Percentiles rank a stretch among this genome's conserved stretches.
These are phyloP conservation scores for Coemansia sp. DNA, from an alignment of 192 early-diverging fungal genomes.

Conservation along the genomic window DNA sequence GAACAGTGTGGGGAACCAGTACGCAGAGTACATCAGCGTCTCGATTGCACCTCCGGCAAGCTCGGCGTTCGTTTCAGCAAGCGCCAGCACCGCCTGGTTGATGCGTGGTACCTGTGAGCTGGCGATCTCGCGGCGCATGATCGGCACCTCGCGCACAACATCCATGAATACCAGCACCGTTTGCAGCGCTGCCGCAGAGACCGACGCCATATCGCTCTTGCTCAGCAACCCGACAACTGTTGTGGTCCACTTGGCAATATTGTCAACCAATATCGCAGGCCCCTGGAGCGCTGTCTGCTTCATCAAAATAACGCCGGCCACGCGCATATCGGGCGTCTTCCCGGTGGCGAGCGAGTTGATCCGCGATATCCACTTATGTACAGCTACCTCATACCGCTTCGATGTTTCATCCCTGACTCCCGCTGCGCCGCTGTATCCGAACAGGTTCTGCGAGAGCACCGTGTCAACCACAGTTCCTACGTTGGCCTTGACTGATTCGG, in stretches of 20 bases:
- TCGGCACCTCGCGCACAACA: slow-evolving; percentile 45
- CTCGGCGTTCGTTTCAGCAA: slow-evolving; percentile 43
- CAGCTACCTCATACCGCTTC: slow-evolving; percentile 34
- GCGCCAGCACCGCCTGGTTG: slow-evolving; percentile 44
- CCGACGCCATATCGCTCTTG: slow-evolving; percentile 34
- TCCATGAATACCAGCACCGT: slow-evolving; percentile 44
- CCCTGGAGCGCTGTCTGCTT: slow-evolving; percentile 52
- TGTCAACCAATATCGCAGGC: slow-evolving; percentile 34
- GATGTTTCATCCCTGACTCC: slow-evolving; percentile 19
- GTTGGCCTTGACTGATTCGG: slow-evolving; percentile 38
- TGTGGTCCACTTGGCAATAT: slow-evolving; percentile 45
- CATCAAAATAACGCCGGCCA: slow-evolving; percentile 48
- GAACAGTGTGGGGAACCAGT: slow-evolving; percentile 53
- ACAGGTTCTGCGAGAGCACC: slow-evolving; percentile 45
- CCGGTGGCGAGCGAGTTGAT: slow-evolving; percentile 39
- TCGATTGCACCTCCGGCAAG: slow-evolving; percentile 27
- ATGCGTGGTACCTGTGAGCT: slow-evolving; percentile 46
- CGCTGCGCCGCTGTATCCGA: slow-evolving; percentile 17
- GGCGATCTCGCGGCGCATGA: slow-evolving; percentile 45
- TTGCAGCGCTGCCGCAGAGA: slow-evolving; percentile 28
- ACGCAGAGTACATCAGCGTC: slow-evolving; percentile 35
- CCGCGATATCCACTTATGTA: slow-evolving; percentile 53
- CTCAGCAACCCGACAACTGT: slow-evolving; percentile 31
- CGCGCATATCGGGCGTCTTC: slow-evolving; percentile 40
- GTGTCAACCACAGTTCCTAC: slow-evolving; percentile 38